Evolutionary conservation across 108 stramenopile genomes (phyloP), one percentile per base, ranked within the genome.

Genomic region (Stephanodiscus minutulus): DNA sequence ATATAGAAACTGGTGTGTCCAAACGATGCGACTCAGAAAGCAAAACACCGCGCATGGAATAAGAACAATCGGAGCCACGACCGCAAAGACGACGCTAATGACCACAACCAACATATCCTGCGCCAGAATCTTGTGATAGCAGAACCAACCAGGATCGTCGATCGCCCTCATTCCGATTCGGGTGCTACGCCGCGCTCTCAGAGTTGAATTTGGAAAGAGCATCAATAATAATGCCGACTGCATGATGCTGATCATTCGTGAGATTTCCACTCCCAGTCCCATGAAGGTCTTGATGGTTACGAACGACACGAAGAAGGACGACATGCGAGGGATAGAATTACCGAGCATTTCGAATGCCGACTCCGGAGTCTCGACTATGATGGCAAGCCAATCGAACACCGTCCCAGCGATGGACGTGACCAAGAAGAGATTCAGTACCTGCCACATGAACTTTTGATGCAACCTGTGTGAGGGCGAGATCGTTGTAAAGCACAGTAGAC

Each of bases 21-120:
- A 96, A 65, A 95, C 81, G 61, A 96, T 87, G 17, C 92, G 81
- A 43, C 83, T 84, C 68, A 95, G 85, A 9, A 89, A 70, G 75
- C 80, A 94, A 79, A 91, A 96, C 13, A 92, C 50, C 1, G 85
- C 85, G 50, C 92, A 92, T 12, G 93, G 92, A 29, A 96, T 71
- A 35, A 96, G 75, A 1, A 94, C 92, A 12, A 96, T 67, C 1
- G 96, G 96, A 54, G 96, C 93, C 39, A 96, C 88, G 15, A 93
- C 91, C n/a, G 91, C 91, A 76, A 94, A 96, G 7, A 93, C 92
- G 9, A 95, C 88, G 48, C 89, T 84, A 57, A 96, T 87, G 2
- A 93, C 90, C 28, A 95, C 93, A 6, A 96, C 91, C 72, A 96
- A 64, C 88, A 96, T 87, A 66, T 96, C 96, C 64, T 96, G 96